phyloP scores from a whole-genome alignment of 164 flowering plant genomes.

The Liriodendron chinense region DNA sequence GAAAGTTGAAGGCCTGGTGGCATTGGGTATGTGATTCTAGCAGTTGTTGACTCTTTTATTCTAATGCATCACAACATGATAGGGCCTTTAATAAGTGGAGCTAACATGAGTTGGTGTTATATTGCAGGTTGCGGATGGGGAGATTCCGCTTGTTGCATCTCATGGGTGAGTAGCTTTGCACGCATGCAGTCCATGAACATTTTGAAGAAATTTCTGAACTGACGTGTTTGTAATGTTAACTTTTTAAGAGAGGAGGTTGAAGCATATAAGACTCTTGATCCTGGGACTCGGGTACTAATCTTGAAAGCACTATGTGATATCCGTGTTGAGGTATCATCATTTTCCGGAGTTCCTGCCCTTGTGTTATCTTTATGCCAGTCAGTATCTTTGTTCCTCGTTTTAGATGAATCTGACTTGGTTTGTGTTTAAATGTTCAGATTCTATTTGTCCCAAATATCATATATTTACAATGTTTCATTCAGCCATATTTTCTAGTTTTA shows the following conservation, averaged over 20 bases:
- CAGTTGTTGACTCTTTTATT: slow-evolving; percentile 9
- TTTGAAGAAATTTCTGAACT: slow-evolving; percentile 3
- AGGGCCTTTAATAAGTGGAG: not conserved
- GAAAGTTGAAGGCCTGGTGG: slow-evolving; percentile 98
- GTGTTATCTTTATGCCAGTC: not conserved
- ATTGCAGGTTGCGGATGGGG: slow-evolving; percentile 70
- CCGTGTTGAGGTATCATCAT: slow-evolving; percentile 82
- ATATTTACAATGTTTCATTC: not conserved
- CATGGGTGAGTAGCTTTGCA: slow-evolving; percentile 75
- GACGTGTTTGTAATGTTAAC: slow-evolving; percentile 17
- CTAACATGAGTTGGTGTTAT: not conserved
- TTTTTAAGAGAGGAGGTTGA: slow-evolving; percentile 66
- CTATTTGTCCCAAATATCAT: not conserved
- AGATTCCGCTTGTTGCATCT: slow-evolving; percentile 88
- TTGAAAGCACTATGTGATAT: slow-evolving; percentile 93
- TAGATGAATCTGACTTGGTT: no score
- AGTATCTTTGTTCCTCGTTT: no score
- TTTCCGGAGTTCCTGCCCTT: not conserved
- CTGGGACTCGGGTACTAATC: slow-evolving; percentile 84
- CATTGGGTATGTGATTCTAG: slow-evolving; percentile 70
- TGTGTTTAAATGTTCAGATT: slow-evolving; percentile 31
- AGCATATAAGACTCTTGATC: slow-evolving; percentile 72
- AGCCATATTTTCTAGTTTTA: not conserved
- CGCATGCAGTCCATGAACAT: not conserved
- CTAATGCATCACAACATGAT: not conserved